phyloP scores from a whole-genome alignment of 2,329 filamentous ascomycete genomes.

The Aspergillus calidoustus region DNA sequence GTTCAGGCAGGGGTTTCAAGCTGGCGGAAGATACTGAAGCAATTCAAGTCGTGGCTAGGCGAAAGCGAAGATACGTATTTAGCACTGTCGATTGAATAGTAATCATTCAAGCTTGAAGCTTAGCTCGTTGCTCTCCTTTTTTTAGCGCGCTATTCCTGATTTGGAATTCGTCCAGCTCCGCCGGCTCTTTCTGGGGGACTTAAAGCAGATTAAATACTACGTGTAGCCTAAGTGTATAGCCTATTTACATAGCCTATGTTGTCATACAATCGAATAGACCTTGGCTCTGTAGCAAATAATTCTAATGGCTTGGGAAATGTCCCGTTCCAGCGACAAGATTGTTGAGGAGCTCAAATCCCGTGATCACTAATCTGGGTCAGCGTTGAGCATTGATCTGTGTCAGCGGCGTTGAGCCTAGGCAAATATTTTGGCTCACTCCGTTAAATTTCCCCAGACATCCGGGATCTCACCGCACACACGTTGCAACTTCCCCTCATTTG shows the following conservation, averaged over 20 bases:
- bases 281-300: not conserved
- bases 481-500: not conserved
- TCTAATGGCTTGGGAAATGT: not conserved
- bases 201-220: not conserved
- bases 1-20: not conserved
- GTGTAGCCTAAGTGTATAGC: not conserved
- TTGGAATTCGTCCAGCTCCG: not conserved
- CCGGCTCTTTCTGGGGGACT: not conserved
- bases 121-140: not conserved
- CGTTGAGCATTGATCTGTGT: not conserved
- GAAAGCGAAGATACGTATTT: not conserved
- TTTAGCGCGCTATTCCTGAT: not conserved
- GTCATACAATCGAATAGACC: not conserved
- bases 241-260: not conserved
- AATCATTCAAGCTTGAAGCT: not conserved
- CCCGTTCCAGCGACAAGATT: not conserved
- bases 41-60: not conserved
- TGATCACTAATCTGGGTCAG: not conserved
- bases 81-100: not conserved
- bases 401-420: conserved; percentile 5
- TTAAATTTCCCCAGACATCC: not conserved
- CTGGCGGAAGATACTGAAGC: not conserved
- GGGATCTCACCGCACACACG: not conserved
- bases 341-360: not conserved
- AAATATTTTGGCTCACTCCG: conserved; percentile 9